Evolutionary conservation across 1,139 yeast genomes (phyloP).

Genomic region (Lodderomyces elongisporus): DNA sequence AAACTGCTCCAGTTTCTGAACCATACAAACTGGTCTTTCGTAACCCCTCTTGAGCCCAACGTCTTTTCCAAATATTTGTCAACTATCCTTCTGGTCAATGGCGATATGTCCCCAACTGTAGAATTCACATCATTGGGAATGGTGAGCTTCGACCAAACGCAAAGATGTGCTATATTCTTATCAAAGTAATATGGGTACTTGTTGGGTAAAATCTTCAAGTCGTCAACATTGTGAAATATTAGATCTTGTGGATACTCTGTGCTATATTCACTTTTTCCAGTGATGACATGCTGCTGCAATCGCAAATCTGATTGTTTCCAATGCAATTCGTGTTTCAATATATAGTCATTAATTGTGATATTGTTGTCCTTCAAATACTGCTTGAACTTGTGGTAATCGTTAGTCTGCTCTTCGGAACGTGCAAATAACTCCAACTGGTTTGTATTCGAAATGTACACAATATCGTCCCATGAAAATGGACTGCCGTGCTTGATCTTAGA

Average conservation of each 20-base stretch:
- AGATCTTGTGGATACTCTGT: slow-evolving; percentile 10
- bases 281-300: slow-evolving; percentile 17
- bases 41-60: slow-evolving; percentile 34
- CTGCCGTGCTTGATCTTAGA: slow-evolving; percentile 28
- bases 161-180: slow-evolving; percentile 31
- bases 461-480: slow-evolving; percentile 35
- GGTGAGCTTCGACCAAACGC: slow-evolving; percentile 39
- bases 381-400: slow-evolving; percentile 32
- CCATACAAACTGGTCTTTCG: slow-evolving; percentile 47
- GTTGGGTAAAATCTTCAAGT: slow-evolving; percentile 32
- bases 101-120: slow-evolving; percentile 42
- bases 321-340: slow-evolving; percentile 30
- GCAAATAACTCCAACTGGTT: slow-evolving; percentile 40
- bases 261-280: slow-evolving; percentile 13
- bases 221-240: slow-evolving; percentile 16
- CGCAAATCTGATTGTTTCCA: slow-evolving; percentile 29
- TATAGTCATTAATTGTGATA: slow-evolving; percentile 31
- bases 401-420: slow-evolving; percentile 30
- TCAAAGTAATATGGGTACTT: slow-evolving; percentile 44
- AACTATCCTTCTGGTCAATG: slow-evolving; percentile 30
- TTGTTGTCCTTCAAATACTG: slow-evolving; percentile 21
- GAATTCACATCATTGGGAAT: slow-evolving; percentile 30
- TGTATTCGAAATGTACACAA: slow-evolving; percentile 23
- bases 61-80: slow-evolving; percentile 39
- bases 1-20: slow-evolving; percentile 58